These are phyloP conservation scores for Monilinia polystroma DNA, from an alignment of 2,329 filamentous ascomycete species.

Conservation along the genomic window DNA sequence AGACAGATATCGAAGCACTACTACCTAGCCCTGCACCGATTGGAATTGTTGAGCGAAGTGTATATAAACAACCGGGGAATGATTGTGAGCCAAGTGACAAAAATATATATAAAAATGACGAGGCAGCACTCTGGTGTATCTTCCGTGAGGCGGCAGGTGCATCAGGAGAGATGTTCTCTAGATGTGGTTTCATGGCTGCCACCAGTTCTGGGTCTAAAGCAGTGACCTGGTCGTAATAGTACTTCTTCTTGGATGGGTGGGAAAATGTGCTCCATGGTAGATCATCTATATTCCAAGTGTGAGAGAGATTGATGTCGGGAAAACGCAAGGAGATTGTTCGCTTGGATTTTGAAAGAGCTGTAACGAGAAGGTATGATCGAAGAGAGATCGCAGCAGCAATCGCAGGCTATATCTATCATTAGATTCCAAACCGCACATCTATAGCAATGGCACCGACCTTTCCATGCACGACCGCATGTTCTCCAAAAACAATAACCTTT, in stretches of 20 bases:
- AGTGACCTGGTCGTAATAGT: slow-evolving; percentile 88
- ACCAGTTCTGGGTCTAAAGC: slow-evolving; percentile 80
- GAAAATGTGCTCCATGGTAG: slow-evolving; percentile 85
- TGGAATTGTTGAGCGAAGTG: slow-evolving; percentile 88
- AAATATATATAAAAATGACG: slow-evolving; percentile 89
- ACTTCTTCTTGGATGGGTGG: slow-evolving; percentile 82
- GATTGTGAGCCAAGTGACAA: slow-evolving; percentile 78
- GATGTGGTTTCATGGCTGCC: slow-evolving; percentile 75
- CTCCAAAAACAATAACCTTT: slow-evolving; percentile 97
- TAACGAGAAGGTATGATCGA: slow-evolving; percentile 94
- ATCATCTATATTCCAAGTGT: slow-evolving; percentile 92
- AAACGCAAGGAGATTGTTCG: slow-evolving; percentile 86
- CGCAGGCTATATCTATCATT: slow-evolving; percentile 59
- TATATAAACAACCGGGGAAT: slow-evolving; percentile 82
- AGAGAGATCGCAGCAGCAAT: slow-evolving; percentile 94
- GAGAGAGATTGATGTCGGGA: slow-evolving; percentile 82
- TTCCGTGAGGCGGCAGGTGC: slow-evolving; percentile 72
- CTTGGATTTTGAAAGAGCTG: slow-evolving; percentile 87
- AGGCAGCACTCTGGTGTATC: slow-evolving; percentile 78
- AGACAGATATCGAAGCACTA: slow-evolving; percentile 92
- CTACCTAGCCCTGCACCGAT: slow-evolving; percentile 89
- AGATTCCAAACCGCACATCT: background rate
- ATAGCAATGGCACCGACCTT: slow-evolving; percentile 58
- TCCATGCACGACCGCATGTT: slow-evolving; percentile 96
- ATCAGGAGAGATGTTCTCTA: slow-evolving; percentile 66